A percentile compares a stretch with the other conserved stretches of the same genome.
phyloP scores from a whole-genome alignment of 208 protist species.

The Leishmania mexicana region DNA sequence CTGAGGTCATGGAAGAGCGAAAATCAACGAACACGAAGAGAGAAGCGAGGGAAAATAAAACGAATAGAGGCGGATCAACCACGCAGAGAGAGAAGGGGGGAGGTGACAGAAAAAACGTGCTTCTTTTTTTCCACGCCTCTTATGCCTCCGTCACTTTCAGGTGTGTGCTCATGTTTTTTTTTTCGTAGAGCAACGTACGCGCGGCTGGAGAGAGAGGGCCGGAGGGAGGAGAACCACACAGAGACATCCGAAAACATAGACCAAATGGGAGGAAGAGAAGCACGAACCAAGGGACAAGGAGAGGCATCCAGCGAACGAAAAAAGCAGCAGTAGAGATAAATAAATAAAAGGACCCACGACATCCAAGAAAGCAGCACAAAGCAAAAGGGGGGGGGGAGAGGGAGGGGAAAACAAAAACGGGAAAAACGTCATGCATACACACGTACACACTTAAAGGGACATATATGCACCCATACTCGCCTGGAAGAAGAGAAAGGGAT shows the following conservation, averaged over 20 bases:
- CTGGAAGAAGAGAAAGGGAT: no score
- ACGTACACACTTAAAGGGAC: not conserved
- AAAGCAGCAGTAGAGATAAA: constrained; percentile 2
- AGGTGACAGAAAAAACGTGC: not conserved
- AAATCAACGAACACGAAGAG: not conserved
- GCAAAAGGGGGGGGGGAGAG: not conserved
- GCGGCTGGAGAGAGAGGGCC: not conserved
- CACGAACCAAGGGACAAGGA: not conserved
- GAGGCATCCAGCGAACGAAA: not conserved
- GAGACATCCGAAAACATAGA: not conserved
- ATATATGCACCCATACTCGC: no score
- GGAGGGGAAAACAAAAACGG: not conserved
- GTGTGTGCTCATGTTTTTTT: not conserved
- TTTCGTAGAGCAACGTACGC: not conserved
- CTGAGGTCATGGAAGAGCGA: not conserved
- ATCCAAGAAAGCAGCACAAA: not conserved
- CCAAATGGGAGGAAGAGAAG: not conserved
- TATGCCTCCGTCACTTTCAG: not conserved
- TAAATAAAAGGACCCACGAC: not conserved
- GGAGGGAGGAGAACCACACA: no score
- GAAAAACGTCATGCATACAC: not conserved
- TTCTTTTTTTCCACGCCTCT: not conserved
- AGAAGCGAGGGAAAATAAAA: not conserved
- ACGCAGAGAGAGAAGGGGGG: not conserved
- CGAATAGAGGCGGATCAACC: not conserved